phyloP scores from a whole-genome alignment of 1,284 basidiomycete species.

The Erythrobasidium hasegawianum region DNA sequence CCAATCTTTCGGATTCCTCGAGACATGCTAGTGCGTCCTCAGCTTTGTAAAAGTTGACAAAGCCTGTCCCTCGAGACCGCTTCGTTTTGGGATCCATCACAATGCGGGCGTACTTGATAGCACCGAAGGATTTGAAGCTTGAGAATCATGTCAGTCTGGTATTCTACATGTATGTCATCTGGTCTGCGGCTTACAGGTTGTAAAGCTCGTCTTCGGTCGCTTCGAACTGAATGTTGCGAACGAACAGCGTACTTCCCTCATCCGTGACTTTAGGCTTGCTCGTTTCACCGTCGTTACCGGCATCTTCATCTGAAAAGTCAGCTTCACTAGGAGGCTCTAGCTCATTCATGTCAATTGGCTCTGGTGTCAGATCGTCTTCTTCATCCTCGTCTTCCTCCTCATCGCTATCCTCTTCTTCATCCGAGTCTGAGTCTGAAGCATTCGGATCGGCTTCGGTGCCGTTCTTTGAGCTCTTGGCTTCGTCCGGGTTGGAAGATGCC shows the following conservation, averaged over 20 bases:
- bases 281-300: conserved; percentile 54
- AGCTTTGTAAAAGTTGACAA: conserved; percentile 95
- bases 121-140: conserved; percentile 86
- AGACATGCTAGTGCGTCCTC: conserved; percentile 83
- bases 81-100: conserved; percentile 79
- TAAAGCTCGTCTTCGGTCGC: conserved; percentile 87
- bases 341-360: conserved; percentile 36
- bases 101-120: conserved; percentile 87
- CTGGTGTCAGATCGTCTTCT: conserved; percentile 31
- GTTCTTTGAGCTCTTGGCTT: conserved; percentile 47
- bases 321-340: conserved; percentile 41
- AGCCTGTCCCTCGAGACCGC: conserved; percentile 88
- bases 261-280: conserved; percentile 62
- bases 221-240: conserved; percentile 89
- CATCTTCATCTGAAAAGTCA: conserved; percentile 49
- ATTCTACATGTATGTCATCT: neutral
- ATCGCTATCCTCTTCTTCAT: conserved; percentile 50
- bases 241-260: conserved; percentile 84
- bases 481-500: conserved; percentile 51
- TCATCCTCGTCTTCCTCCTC: conserved; percentile 47
- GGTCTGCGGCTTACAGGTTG: conserved; percentile 58
- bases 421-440: conserved; percentile 51
- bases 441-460: conserved; percentile 45
- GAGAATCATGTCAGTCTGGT: neutral
- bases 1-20: conserved; percentile 66